phyloP scores from a whole-genome alignment of 768 basidiomycete genomes.

The Dioszegia aurantiaca region DNA sequence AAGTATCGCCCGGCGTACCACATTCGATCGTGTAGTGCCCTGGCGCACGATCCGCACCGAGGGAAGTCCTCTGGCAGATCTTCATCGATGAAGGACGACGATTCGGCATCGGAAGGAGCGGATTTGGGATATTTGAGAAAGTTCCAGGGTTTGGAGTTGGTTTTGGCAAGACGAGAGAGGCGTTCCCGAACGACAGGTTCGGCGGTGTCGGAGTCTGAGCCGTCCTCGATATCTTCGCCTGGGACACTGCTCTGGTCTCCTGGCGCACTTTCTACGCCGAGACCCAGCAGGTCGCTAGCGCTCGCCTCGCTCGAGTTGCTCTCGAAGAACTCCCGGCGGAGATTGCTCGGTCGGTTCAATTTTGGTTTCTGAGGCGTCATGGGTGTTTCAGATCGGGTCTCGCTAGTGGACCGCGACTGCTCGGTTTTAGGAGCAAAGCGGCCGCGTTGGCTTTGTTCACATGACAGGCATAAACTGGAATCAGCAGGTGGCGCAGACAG shows the following conservation, averaged over 20 bases:
- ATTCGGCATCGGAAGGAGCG: conserved; percentile 16
- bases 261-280: background rate
- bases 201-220: conserved; percentile 2
- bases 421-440: conserved; percentile 30
- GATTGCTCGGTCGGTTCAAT: conserved; percentile 1
- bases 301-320: conserved; percentile 8
- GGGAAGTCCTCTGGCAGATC: conserved; percentile 35
- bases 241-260: too few relatives aligned
- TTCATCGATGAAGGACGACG: conserved; percentile 20
- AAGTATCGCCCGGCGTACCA: conserved; percentile 41
- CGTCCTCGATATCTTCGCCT: conserved; percentile 5
- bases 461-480: conserved; percentile 42
- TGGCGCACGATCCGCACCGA: conserved; percentile 41
- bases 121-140: conserved; percentile 24
- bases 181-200: conserved; percentile 19
- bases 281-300: conserved; percentile 1
- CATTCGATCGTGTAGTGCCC: conserved; percentile 31
- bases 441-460: conserved; percentile 32
- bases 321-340: conserved; percentile 1
- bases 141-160: conserved; percentile 28
- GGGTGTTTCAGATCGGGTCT: conserved; percentile 13
- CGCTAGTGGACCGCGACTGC: conserved; percentile 13
- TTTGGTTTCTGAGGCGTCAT: conserved; percentile 6
- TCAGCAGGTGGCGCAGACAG: conserved; percentile 9
- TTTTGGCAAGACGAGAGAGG: conserved; percentile 19